These are phyloP conservation scores for Trichomonascaceae sp. DNA, from an alignment of 1,139 yeast genomes.

Conservation along the genomic window DNA sequence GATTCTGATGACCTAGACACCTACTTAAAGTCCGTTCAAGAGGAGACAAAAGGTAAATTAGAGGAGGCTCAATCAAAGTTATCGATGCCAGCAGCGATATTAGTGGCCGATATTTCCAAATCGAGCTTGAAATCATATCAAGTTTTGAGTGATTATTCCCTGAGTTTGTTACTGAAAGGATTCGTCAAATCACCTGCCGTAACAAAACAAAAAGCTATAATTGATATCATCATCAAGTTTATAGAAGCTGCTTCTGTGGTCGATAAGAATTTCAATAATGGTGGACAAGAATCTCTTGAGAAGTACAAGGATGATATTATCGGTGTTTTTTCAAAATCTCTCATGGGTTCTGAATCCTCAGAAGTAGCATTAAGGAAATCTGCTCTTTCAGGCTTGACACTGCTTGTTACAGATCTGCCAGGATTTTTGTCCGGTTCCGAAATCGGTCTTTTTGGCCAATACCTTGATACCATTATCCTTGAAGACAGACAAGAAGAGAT, in stretches of 20 bases:
- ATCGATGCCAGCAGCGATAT: slow-evolving; percentile 27
- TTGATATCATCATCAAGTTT: slow-evolving; percentile 48
- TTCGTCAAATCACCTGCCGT: slow-evolving; percentile 35
- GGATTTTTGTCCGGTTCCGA: slow-evolving; percentile 51
- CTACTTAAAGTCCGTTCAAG: slow-evolving; percentile 34
- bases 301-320: slow-evolving; percentile 59
- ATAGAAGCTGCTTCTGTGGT: slow-evolving; percentile 22
- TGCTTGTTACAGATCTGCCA: slow-evolving; percentile 2
- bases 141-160: slow-evolving; percentile 35
- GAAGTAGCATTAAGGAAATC: slow-evolving; percentile 66
- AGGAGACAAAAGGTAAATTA: slow-evolving; percentile 56
- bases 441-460: slow-evolving; percentile 55
- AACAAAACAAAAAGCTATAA: slow-evolving; percentile 53
- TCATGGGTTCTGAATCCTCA: slow-evolving; percentile 57
- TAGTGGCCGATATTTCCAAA: slow-evolving; percentile 48
- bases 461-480: slow-evolving; percentile 59
- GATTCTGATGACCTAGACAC: slow-evolving; percentile 18
- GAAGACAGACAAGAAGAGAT: slow-evolving; percentile 36
- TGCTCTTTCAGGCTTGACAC: slow-evolving; percentile 53
- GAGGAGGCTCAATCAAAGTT: slow-evolving; percentile 46
- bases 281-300: slow-evolving; percentile 4
- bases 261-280: slow-evolving; percentile 4
- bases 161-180: slow-evolving; percentile 35
- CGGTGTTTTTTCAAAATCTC: slow-evolving; percentile 56
- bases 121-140: slow-evolving; percentile 43